A percentile compares a stretch with the other conserved stretches of the same genome.
These are phyloP conservation scores for Hygrophorus russula DNA, from an alignment of 768 basidiomycete genomes.

Conservation along the genomic window DNA sequence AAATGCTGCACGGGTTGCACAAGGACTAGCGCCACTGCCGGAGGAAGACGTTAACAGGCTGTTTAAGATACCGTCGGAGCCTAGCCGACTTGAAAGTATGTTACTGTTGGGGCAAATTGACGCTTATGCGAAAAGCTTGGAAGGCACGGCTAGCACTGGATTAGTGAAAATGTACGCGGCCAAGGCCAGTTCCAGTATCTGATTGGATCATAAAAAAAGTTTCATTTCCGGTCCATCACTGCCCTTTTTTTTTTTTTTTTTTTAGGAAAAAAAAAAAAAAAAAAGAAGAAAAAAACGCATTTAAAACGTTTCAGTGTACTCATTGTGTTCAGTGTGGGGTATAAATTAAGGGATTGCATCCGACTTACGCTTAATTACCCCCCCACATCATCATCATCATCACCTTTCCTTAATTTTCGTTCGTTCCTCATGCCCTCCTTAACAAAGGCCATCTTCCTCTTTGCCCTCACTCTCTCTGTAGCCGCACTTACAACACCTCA, in stretches of 20 bases:
- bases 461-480: constrained; percentile 26
- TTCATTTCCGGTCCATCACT: constrained; percentile 3
- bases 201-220: no score
- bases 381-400: constrained; percentile 9
- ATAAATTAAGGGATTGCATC: no score
- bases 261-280: no score
- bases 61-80: constrained; percentile 84
- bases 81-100: constrained; percentile 81
- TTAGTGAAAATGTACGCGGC: constrained; percentile 84
- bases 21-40: constrained; percentile 78
- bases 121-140: constrained; percentile 70
- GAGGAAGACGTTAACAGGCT: constrained; percentile 77
- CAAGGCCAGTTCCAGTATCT: constrained; percentile 20
- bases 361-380: constrained; percentile 10
- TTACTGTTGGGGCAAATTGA: constrained; percentile 82
- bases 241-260: constrained; percentile 9
- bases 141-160: constrained; percentile 45
- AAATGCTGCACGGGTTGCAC: constrained; percentile 64
- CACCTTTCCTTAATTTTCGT: constrained; percentile 3
- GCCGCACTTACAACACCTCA: constrained; percentile 22
- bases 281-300: no score
- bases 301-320: no score
- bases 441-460: constrained; percentile 29
- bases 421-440: constrained; percentile 27
- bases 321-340: no score